Evolutionary conservation across 306 rosid genomes (phyloP).

Genomic region (Prosopis cineraria): DNA sequence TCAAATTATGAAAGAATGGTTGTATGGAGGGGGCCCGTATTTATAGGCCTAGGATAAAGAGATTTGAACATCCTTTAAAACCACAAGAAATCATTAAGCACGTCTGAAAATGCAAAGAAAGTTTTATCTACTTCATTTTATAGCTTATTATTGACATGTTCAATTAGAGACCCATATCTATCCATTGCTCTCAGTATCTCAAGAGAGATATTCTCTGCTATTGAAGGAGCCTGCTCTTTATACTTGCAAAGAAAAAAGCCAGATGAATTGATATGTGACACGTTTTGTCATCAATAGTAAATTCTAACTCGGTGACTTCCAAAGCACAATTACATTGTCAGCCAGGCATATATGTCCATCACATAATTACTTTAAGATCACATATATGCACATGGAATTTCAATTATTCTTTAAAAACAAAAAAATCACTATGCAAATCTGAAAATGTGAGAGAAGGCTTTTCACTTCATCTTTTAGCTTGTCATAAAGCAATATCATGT

Average conservation of each 20-base stretch:
- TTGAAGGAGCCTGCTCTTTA: too few species aligned
- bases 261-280: neutral
- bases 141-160: neutral
- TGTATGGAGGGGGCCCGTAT: neutral
- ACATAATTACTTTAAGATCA: slow-evolving; percentile 17
- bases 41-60: neutral
- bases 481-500: slow-evolving; percentile 17
- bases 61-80: slow-evolving; percentile 9
- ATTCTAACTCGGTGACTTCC: slow-evolving; percentile 11
- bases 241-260: too few species aligned
- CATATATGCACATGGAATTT: slow-evolving; percentile 6
- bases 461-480: slow-evolving; percentile 19
- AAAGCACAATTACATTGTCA: slow-evolving; percentile 1
- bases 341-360: neutral
- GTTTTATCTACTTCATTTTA: neutral
- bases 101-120: neutral
- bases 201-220: too few species aligned
- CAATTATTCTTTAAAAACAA: slow-evolving; percentile 21
- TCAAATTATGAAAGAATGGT: neutral
- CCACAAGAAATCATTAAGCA: slow-evolving; percentile 19
- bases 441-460: neutral
- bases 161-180: slow-evolving; percentile 10
- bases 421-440: neutral
- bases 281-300: neutral
- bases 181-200: too few species aligned